A percentile compares a stretch with the other conserved stretches of the same genome.
Evolutionary conservation across 2,329 filamentous ascomycete species (phyloP).

Genomic region (Paramyrothecium sp.): DNA sequence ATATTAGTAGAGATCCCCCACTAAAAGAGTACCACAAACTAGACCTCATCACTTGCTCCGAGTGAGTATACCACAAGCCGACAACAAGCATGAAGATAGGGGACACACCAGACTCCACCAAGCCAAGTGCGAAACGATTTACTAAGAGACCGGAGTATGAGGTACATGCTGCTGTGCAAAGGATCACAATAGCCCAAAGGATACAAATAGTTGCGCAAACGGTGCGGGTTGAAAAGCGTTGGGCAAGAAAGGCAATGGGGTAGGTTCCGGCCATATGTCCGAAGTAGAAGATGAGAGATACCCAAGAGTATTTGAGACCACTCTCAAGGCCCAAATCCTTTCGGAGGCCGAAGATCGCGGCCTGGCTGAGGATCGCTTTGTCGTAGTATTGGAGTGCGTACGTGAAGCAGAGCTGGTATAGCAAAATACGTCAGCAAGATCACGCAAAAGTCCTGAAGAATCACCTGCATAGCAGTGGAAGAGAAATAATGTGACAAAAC

Average conservation of each 20-base stretch:
- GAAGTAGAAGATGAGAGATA: conserved; percentile 31
- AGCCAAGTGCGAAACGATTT: conserved; percentile 33
- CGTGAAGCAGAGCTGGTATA: conserved; percentile 26
- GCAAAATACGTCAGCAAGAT: too few relatives aligned
- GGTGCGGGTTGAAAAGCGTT: conserved; percentile 22
- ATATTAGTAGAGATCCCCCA: conserved; percentile 31
- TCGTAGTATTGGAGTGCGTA: conserved; percentile 31
- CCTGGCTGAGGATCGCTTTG: conserved; percentile 20
- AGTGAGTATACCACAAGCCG: conserved; percentile 36
- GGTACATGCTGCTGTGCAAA: conserved; percentile 28
- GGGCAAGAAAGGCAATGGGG: conserved; percentile 22
- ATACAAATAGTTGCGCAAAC: conserved; percentile 26
- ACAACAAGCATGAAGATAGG: conserved; percentile 35
- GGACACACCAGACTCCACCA: conserved; percentile 31
- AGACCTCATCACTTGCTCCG: conserved; percentile 33
- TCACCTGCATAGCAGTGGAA: too few relatives aligned
- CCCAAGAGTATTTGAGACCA: conserved; percentile 26
- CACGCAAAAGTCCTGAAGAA: too few relatives aligned
- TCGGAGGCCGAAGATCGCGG: conserved; percentile 27
- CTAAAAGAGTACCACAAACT: conserved; percentile 36
- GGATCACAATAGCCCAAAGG: conserved; percentile 27
- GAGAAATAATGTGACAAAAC: too few relatives aligned
- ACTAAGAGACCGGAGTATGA: conserved; percentile 28
- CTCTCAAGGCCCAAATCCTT: conserved; percentile 22
- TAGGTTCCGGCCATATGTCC: conserved; percentile 19